Conservation (phyloP, 2,329 filamentous ascomycete species). For the Aspergillus piperis region DNA sequence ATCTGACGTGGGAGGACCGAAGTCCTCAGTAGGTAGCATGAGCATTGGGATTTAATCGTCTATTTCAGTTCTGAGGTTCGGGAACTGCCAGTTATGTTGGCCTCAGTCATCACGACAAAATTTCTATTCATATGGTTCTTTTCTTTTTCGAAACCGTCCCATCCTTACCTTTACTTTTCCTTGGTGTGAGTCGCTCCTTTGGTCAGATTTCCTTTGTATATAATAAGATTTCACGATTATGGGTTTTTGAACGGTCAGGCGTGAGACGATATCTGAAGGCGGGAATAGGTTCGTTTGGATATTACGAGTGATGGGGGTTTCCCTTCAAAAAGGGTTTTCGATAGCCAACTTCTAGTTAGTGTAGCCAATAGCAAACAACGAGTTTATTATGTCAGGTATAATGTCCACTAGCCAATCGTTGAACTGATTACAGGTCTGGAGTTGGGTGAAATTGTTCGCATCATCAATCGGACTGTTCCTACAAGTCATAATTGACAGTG, state of each 20-base stretch:
- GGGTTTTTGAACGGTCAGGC: not conserved
- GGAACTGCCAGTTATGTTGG: not conserved
- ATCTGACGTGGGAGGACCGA: not conserved
- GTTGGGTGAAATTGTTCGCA: not conserved
- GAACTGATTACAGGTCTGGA: not conserved
- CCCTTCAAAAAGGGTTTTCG: not conserved
- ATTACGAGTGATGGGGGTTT: not conserved
- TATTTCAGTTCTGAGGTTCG: not conserved
- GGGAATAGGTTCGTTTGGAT: not conserved
- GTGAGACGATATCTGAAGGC: not conserved
- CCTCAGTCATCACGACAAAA: not conserved
- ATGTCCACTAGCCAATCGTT: not conserved
- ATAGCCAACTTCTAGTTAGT: not conserved
- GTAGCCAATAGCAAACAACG: not conserved
- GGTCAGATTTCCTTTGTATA: not conserved
- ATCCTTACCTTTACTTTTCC: not conserved
- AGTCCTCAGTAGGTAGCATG: not conserved
- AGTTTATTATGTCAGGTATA: not conserved
- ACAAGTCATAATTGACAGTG: not conserved
- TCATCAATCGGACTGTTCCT: not conserved
- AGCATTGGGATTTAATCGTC: too few relatives aligned
- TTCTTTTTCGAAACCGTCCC: not conserved
- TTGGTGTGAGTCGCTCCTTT: not conserved
- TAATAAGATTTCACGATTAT: not conserved
- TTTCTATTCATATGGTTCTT: not conserved